Evolutionary conservation across 345 rosid genomes (phyloP).

Genomic region (Gossypioides kirkii): DNA sequence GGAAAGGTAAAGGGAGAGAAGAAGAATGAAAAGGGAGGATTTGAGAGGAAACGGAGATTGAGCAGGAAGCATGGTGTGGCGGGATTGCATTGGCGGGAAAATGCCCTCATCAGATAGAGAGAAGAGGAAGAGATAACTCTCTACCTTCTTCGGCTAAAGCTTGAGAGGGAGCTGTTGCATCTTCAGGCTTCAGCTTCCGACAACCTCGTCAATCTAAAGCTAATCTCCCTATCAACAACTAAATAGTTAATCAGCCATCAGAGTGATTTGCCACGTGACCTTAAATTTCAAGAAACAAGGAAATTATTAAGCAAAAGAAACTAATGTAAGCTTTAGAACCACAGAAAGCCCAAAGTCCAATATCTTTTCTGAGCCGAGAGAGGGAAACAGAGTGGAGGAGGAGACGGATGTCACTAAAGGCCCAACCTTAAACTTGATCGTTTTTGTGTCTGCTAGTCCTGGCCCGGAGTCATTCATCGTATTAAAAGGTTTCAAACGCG

Average conservation of each 20-base stretch:
- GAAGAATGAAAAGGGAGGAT: slow-evolving; percentile 20
- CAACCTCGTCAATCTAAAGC: slow-evolving; percentile 1
- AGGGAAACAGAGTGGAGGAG: too few relatives aligned
- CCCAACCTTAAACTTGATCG: too few relatives aligned
- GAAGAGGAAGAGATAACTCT: not conserved
- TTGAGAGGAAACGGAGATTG: slow-evolving; percentile 20
- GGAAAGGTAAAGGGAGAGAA: slow-evolving; percentile 34
- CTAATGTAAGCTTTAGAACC: too few relatives aligned
- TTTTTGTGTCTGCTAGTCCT: not conserved
- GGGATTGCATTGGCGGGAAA: slow-evolving; percentile 28
- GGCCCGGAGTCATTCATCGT: not conserved
- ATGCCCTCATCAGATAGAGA: slow-evolving; percentile 21
- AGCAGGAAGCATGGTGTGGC: slow-evolving; percentile 13
- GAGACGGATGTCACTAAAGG: too few relatives aligned
- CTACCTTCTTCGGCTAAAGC: not conserved
- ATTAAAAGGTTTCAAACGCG: not conserved
- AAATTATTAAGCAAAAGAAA: too few relatives aligned
- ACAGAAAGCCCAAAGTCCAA: too few relatives aligned
- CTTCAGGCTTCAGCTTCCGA: not conserved
- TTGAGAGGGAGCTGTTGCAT: not conserved
- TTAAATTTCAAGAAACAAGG: too few relatives aligned
- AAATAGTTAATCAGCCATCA: too few relatives aligned
- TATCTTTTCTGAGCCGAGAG: too few relatives aligned
- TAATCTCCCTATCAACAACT: not conserved
- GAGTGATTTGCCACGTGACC: not conserved